Percentiles rank a stretch among this genome's conserved stretches.
Evolutionary conservation across 2,329 filamentous ascomycete species (phyloP).

Genomic region (Fusarium acutatum): DNA sequence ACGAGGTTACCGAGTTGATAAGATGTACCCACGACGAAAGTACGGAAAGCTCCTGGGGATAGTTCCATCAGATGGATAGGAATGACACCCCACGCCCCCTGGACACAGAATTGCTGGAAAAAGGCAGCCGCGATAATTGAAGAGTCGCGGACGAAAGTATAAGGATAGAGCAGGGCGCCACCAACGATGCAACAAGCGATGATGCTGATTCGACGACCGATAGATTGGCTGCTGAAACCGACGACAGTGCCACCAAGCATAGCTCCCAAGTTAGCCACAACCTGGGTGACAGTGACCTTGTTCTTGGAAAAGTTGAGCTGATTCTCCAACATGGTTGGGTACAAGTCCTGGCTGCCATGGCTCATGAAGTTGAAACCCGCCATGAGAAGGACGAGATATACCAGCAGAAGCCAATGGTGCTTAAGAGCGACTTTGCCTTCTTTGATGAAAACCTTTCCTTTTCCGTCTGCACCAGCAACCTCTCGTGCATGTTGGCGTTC

Average conservation of each 20-base stretch:
- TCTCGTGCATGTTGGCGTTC: constrained; percentile 72
- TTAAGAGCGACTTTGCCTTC: constrained; percentile 83
- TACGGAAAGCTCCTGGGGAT: constrained; percentile 75
- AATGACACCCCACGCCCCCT: constrained; percentile 80
- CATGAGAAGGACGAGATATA: constrained; percentile 88
- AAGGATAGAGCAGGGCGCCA: constrained; percentile 83
- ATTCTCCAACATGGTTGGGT: constrained; percentile 67
- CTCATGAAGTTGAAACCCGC: constrained; percentile 94
- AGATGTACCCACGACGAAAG: constrained; percentile 76
- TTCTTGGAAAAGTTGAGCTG: constrained; percentile 62
- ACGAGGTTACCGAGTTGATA: constrained; percentile 84
- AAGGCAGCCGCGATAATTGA: constrained; percentile 81
- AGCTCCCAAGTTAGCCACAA: constrained; percentile 76
- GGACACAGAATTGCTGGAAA: constrained; percentile 83
- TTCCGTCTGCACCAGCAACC: constrained; percentile 40
- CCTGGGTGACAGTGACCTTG: constrained; percentile 73
- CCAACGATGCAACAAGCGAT: constrained; percentile 71
- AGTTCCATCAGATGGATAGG: constrained; percentile 83
- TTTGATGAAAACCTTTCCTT: constrained; percentile 68
- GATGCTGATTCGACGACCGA: constrained; percentile 75
- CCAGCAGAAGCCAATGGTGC: constrained; percentile 80
- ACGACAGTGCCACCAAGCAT: constrained; percentile 73
- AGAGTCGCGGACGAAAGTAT: constrained; percentile 72
- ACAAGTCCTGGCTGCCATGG: constrained; percentile 74
- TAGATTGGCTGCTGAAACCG: constrained; percentile 73